These are phyloP conservation scores for Effrenium voratum DNA, from an alignment of 73 alveolate species.

Conservation along the genomic window DNA sequence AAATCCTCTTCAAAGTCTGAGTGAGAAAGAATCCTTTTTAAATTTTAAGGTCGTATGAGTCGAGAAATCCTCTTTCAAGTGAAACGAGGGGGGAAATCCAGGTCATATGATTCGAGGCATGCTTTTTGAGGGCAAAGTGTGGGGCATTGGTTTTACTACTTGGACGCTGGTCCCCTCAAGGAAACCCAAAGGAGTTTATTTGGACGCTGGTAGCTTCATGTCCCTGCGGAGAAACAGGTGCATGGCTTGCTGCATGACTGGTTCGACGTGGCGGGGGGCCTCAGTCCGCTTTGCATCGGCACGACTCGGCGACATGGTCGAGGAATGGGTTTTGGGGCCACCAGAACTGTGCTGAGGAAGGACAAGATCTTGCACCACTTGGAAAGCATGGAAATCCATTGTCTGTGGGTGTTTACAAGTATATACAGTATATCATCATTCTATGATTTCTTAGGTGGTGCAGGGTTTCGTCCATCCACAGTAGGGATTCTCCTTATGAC, in stretches of 20 bases:
- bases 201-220: background rate
- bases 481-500: no score
- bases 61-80: background rate
- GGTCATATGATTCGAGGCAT: no score
- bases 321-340: background rate
- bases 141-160: background rate
- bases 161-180: background rate
- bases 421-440: no score
- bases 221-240: background rate
- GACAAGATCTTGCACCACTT: no score
- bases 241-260: slow-evolving; percentile 70
- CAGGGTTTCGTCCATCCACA: no score
- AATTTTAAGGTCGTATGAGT: background rate
- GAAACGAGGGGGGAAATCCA: background rate
- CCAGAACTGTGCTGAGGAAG: background rate
- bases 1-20: no score
- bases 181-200: background rate
- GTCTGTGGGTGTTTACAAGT: no score
- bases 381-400: no score
- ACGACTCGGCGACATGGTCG: background rate
- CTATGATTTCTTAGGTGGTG: no score
- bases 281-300: background rate
- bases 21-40: no score
- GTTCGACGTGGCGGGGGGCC: slow-evolving; percentile 13
- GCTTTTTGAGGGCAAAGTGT: background rate